phyloP scores from a whole-genome alignment of 176 grass and related monocot genomes.

The Dendrocalamus sinicus region DNA sequence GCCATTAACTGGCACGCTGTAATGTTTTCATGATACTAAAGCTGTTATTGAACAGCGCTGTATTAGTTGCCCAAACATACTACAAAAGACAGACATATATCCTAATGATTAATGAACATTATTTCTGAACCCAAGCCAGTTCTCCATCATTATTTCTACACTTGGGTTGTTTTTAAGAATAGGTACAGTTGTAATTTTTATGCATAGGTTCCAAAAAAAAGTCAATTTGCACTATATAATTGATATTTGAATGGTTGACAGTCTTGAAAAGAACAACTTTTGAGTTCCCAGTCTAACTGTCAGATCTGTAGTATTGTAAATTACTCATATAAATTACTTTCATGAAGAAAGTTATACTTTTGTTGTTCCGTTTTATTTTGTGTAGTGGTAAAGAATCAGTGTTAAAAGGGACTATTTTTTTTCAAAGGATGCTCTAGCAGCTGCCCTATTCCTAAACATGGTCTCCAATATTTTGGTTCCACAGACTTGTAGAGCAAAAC shows the following conservation, averaged over 20 bases:
- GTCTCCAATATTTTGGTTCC: constrained; percentile 3
- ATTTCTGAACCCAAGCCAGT: constrained; percentile 16
- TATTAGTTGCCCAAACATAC: constrained; percentile 20
- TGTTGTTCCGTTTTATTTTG: constrained; percentile 18
- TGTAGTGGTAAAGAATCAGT: neutral
- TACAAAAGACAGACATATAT: neutral
- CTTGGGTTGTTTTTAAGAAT: constrained; percentile 13
- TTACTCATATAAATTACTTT: neutral
- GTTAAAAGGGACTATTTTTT: constrained; percentile 1
- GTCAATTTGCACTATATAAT: neutral
- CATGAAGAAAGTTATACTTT: constrained; percentile 1
- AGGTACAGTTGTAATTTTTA: constrained; percentile 6
- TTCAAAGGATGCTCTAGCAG: constrained; percentile 12
- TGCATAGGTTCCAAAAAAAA: neutral
- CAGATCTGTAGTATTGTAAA: constrained; percentile 9
- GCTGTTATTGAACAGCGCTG: neutral
- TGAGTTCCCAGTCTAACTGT: neutral
- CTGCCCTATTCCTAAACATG: constrained; percentile 14
- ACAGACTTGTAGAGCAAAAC: neutral
- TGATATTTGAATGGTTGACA: constrained; percentile 25
- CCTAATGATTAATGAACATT: neutral
- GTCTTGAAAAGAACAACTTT: constrained; percentile 16
- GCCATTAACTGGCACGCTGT: neutral
- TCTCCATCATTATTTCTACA: constrained; percentile 11
- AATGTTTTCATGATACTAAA: constrained; percentile 5